Evolutionary conservation across 768 basidiomycete species (phyloP).

Genomic region (Trametes meyenii): DNA sequence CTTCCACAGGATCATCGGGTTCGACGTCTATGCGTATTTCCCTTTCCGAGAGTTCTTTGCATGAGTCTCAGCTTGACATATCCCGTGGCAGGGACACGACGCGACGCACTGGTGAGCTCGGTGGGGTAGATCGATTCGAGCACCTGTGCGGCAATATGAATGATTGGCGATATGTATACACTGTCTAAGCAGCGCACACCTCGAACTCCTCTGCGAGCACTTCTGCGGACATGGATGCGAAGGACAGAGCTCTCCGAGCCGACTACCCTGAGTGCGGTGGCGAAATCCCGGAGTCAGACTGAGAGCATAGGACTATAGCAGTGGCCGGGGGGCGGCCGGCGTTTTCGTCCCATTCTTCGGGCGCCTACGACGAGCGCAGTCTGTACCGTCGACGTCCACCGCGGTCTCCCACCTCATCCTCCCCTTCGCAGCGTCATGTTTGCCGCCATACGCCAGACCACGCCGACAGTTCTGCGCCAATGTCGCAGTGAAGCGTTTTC

Average conservation of each 20-base stretch:
- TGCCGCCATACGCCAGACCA: not conserved
- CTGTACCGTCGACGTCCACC: not conserved
- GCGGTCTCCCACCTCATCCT: not conserved
- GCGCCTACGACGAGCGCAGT: not conserved
- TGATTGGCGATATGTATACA: not conserved
- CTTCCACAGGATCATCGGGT: slow-evolving; percentile 76
- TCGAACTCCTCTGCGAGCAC: slow-evolving; percentile 88
- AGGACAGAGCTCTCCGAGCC: slow-evolving; percentile 5
- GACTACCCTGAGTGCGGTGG: not conserved
- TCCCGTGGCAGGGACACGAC: slow-evolving; percentile 31
- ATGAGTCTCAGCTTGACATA: slow-evolving; percentile 50
- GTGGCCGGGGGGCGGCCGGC: slow-evolving; percentile 10
- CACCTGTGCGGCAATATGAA: slow-evolving; percentile 52
- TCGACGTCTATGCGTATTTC: slow-evolving; percentile 85
- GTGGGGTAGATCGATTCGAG: slow-evolving; percentile 96
- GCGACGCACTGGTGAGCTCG: slow-evolving; percentile 84
- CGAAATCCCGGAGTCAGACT: not conserved
- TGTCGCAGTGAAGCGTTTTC: not conserved
- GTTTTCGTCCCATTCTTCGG: not conserved
- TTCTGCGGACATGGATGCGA: slow-evolving; percentile 58
- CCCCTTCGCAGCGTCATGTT: not conserved
- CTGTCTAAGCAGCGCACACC: slow-evolving; percentile 45
- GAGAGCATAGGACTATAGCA: not conserved
- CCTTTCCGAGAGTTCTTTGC: slow-evolving; percentile 81
- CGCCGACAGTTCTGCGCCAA: not conserved